phyloP scores from a whole-genome alignment of 2,329 filamentous ascomycete species.

The Claviceps humidiphila region DNA sequence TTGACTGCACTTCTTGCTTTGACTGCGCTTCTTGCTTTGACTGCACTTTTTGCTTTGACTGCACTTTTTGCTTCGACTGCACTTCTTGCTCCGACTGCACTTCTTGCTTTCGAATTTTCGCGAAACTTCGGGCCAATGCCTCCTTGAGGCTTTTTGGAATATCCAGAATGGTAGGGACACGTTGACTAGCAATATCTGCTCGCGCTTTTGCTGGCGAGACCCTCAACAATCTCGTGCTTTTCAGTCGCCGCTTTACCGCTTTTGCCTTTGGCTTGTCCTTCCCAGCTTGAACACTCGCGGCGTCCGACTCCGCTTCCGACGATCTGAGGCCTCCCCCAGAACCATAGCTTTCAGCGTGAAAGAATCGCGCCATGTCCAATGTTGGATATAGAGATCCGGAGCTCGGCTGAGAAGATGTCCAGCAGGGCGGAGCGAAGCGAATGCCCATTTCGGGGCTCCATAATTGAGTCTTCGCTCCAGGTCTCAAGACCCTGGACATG shows the following conservation, averaged over 20 bases:
- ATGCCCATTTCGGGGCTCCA: slow-evolving; percentile 20
- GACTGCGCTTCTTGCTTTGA: too few relatives aligned
- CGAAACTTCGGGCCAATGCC: neutral
- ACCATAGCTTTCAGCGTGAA: slow-evolving; percentile 9
- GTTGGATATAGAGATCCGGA: slow-evolving; percentile 12
- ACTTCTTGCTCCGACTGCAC: too few relatives aligned
- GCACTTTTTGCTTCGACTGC: neutral
- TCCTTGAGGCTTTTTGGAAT: neutral
- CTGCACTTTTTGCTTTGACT: too few relatives aligned
- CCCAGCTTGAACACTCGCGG: neutral
- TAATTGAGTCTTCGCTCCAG: slow-evolving; percentile 8
- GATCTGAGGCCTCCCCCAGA: neutral
- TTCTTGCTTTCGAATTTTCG: too few relatives aligned
- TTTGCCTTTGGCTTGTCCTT: neutral
- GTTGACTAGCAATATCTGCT: neutral
- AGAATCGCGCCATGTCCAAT: slow-evolving; percentile 15
- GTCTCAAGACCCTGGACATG: slow-evolving; percentile 7
- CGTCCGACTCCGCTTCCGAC: neutral
- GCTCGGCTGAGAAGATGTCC: slow-evolving; percentile 9
- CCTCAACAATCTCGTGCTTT: neutral
- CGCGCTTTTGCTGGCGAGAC: neutral
- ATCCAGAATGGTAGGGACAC: neutral
- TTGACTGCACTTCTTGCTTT: too few relatives aligned
- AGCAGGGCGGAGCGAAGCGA: slow-evolving; percentile 12
- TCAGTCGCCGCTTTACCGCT: neutral